Base-by-base conservation (phyloP, 371 early-diverging fungal species). In the Encephalitozoon hellem region DNA sequence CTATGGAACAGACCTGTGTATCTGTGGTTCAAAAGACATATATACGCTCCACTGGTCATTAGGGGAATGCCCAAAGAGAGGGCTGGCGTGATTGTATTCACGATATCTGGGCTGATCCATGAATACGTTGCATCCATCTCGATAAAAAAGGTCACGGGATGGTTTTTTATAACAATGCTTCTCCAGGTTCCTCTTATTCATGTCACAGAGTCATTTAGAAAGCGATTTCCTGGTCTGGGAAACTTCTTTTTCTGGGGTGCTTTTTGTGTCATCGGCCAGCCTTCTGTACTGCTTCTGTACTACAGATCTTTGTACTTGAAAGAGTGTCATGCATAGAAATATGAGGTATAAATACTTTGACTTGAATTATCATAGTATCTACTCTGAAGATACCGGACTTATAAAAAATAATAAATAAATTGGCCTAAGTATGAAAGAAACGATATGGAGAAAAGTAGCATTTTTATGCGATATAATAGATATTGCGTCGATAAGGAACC, bases 1-100 rank as follows among this genome's bases (percentile, higher is more conserved):
- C 91, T 93, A 79, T 97, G 97, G 97, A 97, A 97, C 86, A 91
- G 89, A 73, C 94, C 93, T 1, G 97, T 95, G 28, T 93, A 97
- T 81, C 88, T 91, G 47, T 95, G 94, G 86, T 85, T 95, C 39
- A 88, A 93, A 38, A 89, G 93, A 63, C 94, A 95, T 83, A 89
- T 94, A 4, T 94, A 94, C 85, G 87, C 88, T 11, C 89, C 90
- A 63, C 87, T 91, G 53, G 88, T 93, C 66, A 86, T 89, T 45
- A 88, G 89, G 1, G 88, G 89, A 52, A 78, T 92, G 9, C 88
- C 90, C 53, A 89, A 89, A 72, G 73, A 83, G n/a, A 87, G 87
- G 64, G 91, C 92, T 3, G 89, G 89, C 1, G 84, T 90, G 72
- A 80, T 91, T 26, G 92, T 93, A 0, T 95, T 94, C 82, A 86